phyloP scores from a whole-genome alignment of 2,329 filamentous ascomycete genomes.

The Alternaria incomplexa region DNA sequence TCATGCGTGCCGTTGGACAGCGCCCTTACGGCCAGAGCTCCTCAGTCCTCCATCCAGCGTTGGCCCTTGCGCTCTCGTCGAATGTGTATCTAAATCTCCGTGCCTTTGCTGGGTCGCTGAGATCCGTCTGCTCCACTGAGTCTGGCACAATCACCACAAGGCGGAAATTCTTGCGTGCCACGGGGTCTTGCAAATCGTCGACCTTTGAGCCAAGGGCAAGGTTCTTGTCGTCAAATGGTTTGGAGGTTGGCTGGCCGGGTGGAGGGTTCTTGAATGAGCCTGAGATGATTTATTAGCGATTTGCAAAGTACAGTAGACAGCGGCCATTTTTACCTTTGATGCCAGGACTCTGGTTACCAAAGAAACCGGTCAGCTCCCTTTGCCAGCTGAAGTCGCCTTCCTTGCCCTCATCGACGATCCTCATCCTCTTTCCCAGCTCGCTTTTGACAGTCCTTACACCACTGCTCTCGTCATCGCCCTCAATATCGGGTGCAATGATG shows the following conservation, averaged over 20 bases:
- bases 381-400: constrained; percentile 74
- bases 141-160: constrained; percentile 86
- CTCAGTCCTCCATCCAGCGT: constrained; percentile 63
- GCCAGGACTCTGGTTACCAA: constrained; percentile 82
- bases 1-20: not conserved
- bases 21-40: constrained; percentile 47
- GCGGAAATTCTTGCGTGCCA: constrained; percentile 78
- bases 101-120: constrained; percentile 69
- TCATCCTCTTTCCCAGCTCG: constrained; percentile 68
- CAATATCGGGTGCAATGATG: constrained; percentile 73
- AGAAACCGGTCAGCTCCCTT: constrained; percentile 82
- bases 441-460: constrained; percentile 65
- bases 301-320: not conserved
- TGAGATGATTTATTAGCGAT: constrained; percentile 32
- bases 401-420: constrained; percentile 54
- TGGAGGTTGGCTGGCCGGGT: constrained; percentile 55
- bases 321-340: constrained; percentile 67
- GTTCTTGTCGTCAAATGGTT: constrained; percentile 53
- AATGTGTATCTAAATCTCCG: constrained; percentile 73
- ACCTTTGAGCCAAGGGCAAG: constrained; percentile 67
- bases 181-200: constrained; percentile 70
- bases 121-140: constrained; percentile 75
- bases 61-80: constrained; percentile 49
- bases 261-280: constrained; percentile 68
- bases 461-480: constrained; percentile 59